These are phyloP conservation scores for Syzygium malaccense DNA, from an alignment of 441 rosid genomes.

Conservation along the genomic window DNA sequence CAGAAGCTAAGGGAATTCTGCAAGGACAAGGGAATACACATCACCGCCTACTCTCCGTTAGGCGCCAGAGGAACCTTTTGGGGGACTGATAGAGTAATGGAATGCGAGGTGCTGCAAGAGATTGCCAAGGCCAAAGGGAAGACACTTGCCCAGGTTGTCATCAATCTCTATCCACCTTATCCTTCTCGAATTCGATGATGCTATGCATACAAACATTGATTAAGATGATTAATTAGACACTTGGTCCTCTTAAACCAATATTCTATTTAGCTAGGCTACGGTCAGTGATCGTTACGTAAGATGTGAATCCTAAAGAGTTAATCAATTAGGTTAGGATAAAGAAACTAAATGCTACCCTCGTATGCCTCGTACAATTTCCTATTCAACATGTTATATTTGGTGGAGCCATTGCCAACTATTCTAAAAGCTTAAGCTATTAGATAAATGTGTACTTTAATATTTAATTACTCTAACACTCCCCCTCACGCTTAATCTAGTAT, in stretches of 20 bases:
- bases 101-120: slow-evolving; percentile 23
- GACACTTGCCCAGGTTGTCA: slow-evolving; percentile 35
- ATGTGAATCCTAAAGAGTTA: background rate
- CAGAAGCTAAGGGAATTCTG: slow-evolving; percentile 32
- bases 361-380: background rate
- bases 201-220: background rate
- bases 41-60: slow-evolving; percentile 38
- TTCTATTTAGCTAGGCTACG: background rate
- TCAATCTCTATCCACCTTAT: background rate
- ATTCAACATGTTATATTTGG: no score
- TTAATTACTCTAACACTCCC: no score
- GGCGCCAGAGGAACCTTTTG: slow-evolving; percentile 39
- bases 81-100: slow-evolving; percentile 36
- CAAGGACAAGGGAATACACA: slow-evolving; percentile 17
- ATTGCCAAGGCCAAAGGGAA: slow-evolving; percentile 32
- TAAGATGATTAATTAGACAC: background rate
- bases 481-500: no score
- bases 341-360: background rate
- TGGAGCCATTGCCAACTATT: no score
- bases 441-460: no score
- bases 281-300: background rate
- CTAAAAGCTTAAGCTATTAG: no score
- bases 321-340: background rate
- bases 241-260: background rate
- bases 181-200: background rate